Evolutionary conservation across 106 monocot species (phyloP), one percentile per base, ranked within the genome.

Genomic region (Chionographis japonica): DNA sequence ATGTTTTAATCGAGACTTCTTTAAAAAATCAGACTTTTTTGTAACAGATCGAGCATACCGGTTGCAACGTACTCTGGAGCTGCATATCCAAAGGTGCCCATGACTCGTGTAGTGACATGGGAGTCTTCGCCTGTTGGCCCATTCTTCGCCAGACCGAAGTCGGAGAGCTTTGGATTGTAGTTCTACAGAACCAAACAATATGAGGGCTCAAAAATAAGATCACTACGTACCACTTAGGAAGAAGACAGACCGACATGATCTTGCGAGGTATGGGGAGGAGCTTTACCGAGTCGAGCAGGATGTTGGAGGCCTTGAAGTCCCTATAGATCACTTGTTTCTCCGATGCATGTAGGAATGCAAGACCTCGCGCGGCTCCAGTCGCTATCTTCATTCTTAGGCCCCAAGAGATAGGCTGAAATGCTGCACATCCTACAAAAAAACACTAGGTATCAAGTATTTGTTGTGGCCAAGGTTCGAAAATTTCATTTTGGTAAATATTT

Each of bases 231-330:
- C 12, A 4, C 16, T 54, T 13, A 15, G 14, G 4, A 15, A 16
- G 16, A 27, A 27, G 27, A 27, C 12, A 46, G 12, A 14, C 43
- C 8, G 8, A 46, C 9, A 10, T 15, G 4, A 15, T 13, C 12
- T 15, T 13, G 6, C 9, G 2, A 6, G 46, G 46, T 46, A 46
- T 6, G 46, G 9, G 9, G 9, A 46, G 10, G 40, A 46, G 5
- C 46, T 46, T 46, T 74, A 84, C 84, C 69, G 80, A 60, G 39
- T 84, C 83, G 19, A 83, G 74, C 11, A 83, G 83, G 40, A 83
- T 83, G 58, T 83, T 83, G 12, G 83, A 78, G 27, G 78, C 74
- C 56, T 83, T 83, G 77, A 83, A 83, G 59, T 83, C 83, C 12
- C 83, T 61, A 41, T 74, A 83, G 27, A 83, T 83, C 10, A 83